phyloP scores from a whole-genome alignment of 371 early-diverging fungal species.

The Phascolomyces articulosus region DNA sequence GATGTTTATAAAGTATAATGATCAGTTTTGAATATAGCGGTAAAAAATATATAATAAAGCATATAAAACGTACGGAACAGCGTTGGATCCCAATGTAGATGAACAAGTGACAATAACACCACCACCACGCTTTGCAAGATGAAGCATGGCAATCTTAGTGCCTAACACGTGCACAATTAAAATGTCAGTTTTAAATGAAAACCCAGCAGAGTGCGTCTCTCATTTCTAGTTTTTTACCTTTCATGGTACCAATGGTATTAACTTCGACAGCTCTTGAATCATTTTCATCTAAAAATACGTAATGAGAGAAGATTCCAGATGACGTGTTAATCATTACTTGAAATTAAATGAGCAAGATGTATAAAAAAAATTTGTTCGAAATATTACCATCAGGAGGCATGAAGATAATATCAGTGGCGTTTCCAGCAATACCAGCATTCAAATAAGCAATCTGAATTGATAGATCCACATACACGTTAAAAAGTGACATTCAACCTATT shows the following conservation, averaged over 20 bases:
- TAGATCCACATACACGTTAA: too few relatives aligned
- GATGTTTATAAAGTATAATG: too few relatives aligned
- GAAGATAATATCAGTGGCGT: slow-evolving; percentile 30
- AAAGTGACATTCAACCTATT: too few relatives aligned
- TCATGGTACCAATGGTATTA: slow-evolving; percentile 69
- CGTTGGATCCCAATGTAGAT: slow-evolving; percentile 10
- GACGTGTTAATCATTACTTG: too few relatives aligned
- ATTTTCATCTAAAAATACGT: not conserved
- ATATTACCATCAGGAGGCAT: slow-evolving; percentile 25
- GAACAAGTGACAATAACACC: slow-evolving; percentile 53
- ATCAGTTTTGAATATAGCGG: not conserved
- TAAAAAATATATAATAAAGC: too few relatives aligned
- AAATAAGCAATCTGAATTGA: slow-evolving; percentile 17
- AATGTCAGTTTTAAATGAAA: not conserved
- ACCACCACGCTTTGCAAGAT: slow-evolving; percentile 43
- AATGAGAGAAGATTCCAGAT: too few relatives aligned
- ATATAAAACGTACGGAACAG: not conserved
- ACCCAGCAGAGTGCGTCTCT: not conserved
- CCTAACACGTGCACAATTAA: slow-evolving; percentile 1
- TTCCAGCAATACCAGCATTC: slow-evolving; percentile 31
- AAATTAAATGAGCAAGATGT: too few relatives aligned
- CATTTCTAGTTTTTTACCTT: slow-evolving; percentile 25
- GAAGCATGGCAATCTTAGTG: slow-evolving; percentile 41
- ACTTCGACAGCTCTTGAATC: slow-evolving; percentile 56
- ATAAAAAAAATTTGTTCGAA: too few relatives aligned